A percentile compares a stretch with the other conserved stretches of the same genome.
Conservation (phyloP, 192 early-diverging fungal genomes). For the Backusella parvicylindrica region DNA sequence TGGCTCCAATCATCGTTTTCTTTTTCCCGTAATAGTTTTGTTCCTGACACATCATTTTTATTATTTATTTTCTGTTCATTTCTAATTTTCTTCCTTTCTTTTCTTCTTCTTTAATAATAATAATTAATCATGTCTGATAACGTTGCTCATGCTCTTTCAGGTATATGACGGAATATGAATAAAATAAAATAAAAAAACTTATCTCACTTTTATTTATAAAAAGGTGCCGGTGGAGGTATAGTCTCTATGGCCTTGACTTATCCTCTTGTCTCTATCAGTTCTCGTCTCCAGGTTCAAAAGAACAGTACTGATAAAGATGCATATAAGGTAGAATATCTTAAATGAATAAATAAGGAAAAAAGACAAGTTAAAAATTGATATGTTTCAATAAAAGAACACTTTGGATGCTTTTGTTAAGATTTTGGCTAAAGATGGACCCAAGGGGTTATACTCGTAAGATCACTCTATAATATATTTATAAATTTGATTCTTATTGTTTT, state of each 20-base stretch:
- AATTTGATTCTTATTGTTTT: not conserved
- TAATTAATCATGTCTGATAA: constrained; percentile 66
- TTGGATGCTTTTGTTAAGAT: constrained; percentile 85
- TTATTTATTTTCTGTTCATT: constrained; percentile 15
- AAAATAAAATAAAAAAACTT: not conserved
- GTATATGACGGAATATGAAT: constrained; percentile 34
- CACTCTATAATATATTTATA: not conserved
- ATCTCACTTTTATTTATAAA: constrained; percentile 3
- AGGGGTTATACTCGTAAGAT: constrained; percentile 86
- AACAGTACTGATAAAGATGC: constrained; percentile 49
- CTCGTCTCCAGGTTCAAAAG: constrained; percentile 78
- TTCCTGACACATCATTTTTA: constrained; percentile 14
- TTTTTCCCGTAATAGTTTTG: constrained; percentile 12
- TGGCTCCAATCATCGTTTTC: not conserved
- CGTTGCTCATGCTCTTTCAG: constrained; percentile 77
- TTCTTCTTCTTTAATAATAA: constrained; percentile 6
- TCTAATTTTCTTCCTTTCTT: constrained; percentile 13
- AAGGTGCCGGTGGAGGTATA: constrained; percentile 85
- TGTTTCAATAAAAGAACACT: constrained; percentile 42
- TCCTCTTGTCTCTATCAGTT: constrained; percentile 79
- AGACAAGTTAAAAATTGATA: not conserved
- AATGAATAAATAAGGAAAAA: not conserved
- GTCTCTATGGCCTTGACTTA: constrained; percentile 94
- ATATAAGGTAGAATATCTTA: constrained; percentile 49
- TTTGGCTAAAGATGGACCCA: constrained; percentile 80